Evolutionary conservation across 1,139 yeast genomes (phyloP), one percentile per base, ranked within the genome.

Genomic region (Pichia sp.): DNA sequence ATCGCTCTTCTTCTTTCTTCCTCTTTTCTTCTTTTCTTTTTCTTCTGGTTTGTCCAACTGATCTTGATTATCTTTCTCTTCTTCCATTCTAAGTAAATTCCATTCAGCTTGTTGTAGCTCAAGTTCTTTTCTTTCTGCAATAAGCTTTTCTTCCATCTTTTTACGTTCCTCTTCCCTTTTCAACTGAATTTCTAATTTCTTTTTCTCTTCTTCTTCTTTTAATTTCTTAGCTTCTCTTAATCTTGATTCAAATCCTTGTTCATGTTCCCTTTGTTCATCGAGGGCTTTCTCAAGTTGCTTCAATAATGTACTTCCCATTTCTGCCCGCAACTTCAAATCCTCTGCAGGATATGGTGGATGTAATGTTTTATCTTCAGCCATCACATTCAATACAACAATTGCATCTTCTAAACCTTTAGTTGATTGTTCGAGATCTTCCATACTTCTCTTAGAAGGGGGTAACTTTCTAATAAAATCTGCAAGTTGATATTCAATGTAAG

Each of bases 71-170:
- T 65, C 69, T 46, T 60, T 62, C 42, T 64, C 69, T 45, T 66
- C 70, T 56, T 70, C 79, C 64, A 68, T 57, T 42, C 78, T 70
- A 56, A 77, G 78, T 62, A 80, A 84, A 37, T 85, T 86, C 92
- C 94, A 83, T 62, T 83, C 83, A 58, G 79, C 79, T 6, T 95
- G 94, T 63, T 87, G 92, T 57, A 83, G 88, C 62, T 86, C 95
- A 48, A 87, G 71, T 50, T 71, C 75, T 53, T 76, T 77, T 62
- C 90, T 79, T 63, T 88, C 94, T 57, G 76, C 80, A 33, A 81
- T 81, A 59, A 79, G 68, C 61, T 72, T 78, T 66, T 66, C 77
- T 58, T 75, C 72, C 53, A 70, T 67, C 53, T 67, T 66, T 50
- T 69, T 73, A 47, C 68, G 72, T 50, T 70, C 74, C 46, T 70